Evolutionary conservation across 2,329 filamentous ascomycete species (phyloP).

Genomic region (Diaporthe sp.): DNA sequence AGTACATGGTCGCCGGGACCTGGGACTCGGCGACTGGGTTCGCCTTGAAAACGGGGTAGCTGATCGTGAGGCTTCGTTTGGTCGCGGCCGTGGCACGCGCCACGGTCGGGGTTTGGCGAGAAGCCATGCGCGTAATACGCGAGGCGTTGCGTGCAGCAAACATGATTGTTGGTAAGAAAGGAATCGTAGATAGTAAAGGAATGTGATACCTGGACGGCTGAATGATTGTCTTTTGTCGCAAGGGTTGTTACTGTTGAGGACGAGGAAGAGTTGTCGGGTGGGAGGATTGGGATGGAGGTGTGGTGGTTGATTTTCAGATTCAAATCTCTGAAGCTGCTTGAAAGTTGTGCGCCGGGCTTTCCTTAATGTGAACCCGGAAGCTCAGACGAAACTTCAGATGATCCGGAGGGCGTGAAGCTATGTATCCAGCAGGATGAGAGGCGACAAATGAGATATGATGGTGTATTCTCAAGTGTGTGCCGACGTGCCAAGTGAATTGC

Average conservation of each 20-base stretch:
- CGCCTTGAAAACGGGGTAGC: constrained; percentile 56
- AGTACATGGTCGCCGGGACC: constrained; percentile 68
- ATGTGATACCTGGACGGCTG: not conserved
- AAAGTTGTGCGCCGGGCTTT: not conserved
- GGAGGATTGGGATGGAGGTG: not conserved
- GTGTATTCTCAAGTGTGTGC: no score
- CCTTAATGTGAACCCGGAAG: not conserved
- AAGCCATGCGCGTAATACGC: not conserved
- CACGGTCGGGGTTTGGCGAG: not conserved
- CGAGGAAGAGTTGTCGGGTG: not conserved
- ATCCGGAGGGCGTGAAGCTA: no score
- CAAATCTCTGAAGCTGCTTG: not conserved
- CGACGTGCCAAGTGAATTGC: not conserved
- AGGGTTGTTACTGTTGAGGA: not conserved
- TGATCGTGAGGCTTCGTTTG: constrained; percentile 52
- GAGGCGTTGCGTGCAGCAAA: not conserved
- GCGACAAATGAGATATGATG: not conserved
- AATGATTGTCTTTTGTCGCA: not conserved
- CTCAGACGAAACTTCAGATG: not conserved
- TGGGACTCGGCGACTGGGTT: constrained; percentile 69
- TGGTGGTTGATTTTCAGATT: not conserved
- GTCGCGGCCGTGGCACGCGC: not conserved
- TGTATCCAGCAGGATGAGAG: not conserved
- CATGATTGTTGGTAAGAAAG: not conserved
- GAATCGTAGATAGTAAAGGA: not conserved